These are phyloP conservation scores for Naganishia vaughanmartiniae DNA, from an alignment of 768 basidiomycete species.

Conservation along the genomic window DNA sequence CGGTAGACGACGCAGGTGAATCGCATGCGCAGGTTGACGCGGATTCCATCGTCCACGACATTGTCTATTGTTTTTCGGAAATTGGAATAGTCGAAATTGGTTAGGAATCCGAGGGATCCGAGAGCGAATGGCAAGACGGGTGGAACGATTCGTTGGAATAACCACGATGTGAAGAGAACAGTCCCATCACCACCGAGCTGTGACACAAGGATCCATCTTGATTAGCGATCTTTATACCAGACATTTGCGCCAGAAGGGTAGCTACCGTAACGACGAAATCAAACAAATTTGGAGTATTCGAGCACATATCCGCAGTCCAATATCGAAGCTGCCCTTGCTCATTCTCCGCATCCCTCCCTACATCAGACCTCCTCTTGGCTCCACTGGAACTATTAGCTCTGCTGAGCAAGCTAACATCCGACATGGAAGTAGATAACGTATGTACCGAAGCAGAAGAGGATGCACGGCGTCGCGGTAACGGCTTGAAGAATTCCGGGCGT, in stretches of 20 bases:
- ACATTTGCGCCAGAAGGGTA: slow-evolving; percentile 26
- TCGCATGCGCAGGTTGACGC: slow-evolving; percentile 96
- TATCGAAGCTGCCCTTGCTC: slow-evolving; percentile 92
- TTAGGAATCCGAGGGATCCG: slow-evolving; percentile 95
- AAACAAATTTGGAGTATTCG: slow-evolving; percentile 81
- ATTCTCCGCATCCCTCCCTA: slow-evolving; percentile 31
- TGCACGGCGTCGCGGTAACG: slow-evolving; percentile 70
- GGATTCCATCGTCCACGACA: slow-evolving; percentile 86
- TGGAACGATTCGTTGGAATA: slow-evolving; percentile 98
- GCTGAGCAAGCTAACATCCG: slow-evolving; percentile 41
- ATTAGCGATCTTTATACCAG: background rate
- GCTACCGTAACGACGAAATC: slow-evolving; percentile 96
- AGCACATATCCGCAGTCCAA: slow-evolving; percentile 97
- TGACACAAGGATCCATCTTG: slow-evolving; percentile 23
- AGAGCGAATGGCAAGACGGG: slow-evolving; percentile 95
- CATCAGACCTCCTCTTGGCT: slow-evolving; percentile 31
- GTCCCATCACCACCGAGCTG: slow-evolving; percentile 98
- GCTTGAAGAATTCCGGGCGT: slow-evolving; percentile 81
- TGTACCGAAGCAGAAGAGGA: slow-evolving; percentile 55
- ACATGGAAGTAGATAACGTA: slow-evolving; percentile 61
- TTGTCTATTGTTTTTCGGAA: slow-evolving; percentile 83
- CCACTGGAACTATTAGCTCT: slow-evolving; percentile 32
- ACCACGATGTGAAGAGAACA: slow-evolving; percentile 96
- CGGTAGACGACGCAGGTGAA: slow-evolving; percentile 99
- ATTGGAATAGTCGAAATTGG: slow-evolving; percentile 92